Base-by-base conservation (phyloP, 805 yeast genomes). In the Kodamaea kakaduensis region DNA sequence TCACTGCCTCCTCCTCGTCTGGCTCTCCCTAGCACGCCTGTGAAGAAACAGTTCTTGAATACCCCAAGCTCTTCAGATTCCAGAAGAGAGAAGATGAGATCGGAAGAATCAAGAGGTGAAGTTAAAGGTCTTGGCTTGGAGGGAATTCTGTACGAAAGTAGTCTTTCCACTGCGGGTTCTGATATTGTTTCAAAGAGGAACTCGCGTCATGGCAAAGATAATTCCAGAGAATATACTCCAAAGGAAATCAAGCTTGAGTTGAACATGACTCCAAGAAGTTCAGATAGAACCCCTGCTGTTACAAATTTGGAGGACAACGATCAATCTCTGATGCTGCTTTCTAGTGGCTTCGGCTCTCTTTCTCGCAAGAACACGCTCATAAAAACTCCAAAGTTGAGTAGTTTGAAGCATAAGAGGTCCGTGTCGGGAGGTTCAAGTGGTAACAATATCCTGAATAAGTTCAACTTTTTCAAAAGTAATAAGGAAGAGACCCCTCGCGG, bases 331-430 rank as follows among this genome's bases (percentile, higher is more conserved):
- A 18, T 9, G 4, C 6, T 16, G 17, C 8, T 9, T 10, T 23
- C 25, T 5, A 25, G 32, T 18, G 27, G n/a, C 3, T 34, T 29
- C 14, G 28, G 38, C 18, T 37, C 36, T 9, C 32, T 53, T 4
- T 34, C 56, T n/a, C 49, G 68, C 26, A 58, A 50, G 37, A 48
- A 45, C 20, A 56, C 63, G 21, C 40, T 62, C 7, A 47, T 54
- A 15, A 45, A 52, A 37, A 61, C 58, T n/a, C 59, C 59, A 25
- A 59, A 53, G 38, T 25, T 59, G 42, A 41, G 49, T 9, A 52
- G 57, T 37, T 48, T 67, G 38, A 64, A 58, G 38, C 73, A 67
- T 46, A 66, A 66, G 41, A 47, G 73, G 12, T 61, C 70, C 6
- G 44, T 47, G 4, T 63, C 69, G 19, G 67, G 67, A 15, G 67